Evolutionary conservation across 768 basidiomycete species (phyloP), one percentile per base, ranked within the genome.

Genomic region (Rhodotorula kratochvilovae): DNA sequence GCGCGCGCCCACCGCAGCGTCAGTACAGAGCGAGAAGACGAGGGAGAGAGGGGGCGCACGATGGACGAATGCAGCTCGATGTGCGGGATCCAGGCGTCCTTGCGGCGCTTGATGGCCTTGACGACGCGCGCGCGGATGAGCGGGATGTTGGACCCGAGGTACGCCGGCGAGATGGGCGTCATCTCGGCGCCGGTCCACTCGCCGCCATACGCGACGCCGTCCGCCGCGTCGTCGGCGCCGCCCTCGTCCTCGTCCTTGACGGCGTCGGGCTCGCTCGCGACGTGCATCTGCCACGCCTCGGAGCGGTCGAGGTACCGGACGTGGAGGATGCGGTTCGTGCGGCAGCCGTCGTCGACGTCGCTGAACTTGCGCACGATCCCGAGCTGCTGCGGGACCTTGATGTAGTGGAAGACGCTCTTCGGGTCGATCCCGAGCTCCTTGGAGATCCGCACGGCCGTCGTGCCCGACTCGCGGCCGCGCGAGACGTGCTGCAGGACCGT

Each of bases 351-450:
- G 56, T 73, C 76, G 35, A 74, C 45, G 46, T 74, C 70, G 39
- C 67, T 61, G 45, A 79, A 64, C 62, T 78, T 78, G 42, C 72
- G 70, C 53, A 51, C 90, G 82, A 76, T 85, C 10, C 72, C 87
- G 63, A 94, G 82, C 62, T 88, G 87, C 5, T 87, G 83, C 27
- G 94, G 82, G 74, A 90, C 87, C 74, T 87, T 86, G 67, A 91
- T 86, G 68, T 92, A 85, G 80, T 94, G 93, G 79, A 90, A 91
- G 73, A 90, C 90, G 3, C 90, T 89, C 80, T 92, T 93, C 78
- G 90, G 90, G 78, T 92, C 91, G 77, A 94, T 92, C 60, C 86
- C 86, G 17, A 91, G 88, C 77, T 86, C 84, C 75, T 86, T 86
- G 35, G 90, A 89, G 23, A 95, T 83, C 43, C 89, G 85, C 21